Evolutionary conservation across 1,284 basidiomycete species (phyloP), one percentile per base, ranked within the genome.

Genomic region (Cryptococcus amylolentus): DNA sequence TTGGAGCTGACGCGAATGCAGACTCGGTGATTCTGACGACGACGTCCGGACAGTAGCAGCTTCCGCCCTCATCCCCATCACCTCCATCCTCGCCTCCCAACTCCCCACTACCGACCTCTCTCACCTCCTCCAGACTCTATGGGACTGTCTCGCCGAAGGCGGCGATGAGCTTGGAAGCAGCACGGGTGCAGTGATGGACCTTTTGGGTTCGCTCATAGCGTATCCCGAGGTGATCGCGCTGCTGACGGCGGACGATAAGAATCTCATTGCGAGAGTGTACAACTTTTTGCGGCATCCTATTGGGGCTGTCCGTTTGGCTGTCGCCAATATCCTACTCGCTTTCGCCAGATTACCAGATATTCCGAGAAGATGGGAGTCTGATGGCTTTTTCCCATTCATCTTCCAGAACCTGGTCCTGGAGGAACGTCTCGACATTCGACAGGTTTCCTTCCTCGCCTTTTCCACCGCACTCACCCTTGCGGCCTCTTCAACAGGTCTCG

Each of bases 211-310:
- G 2, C 56, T 77, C 23, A 66, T 73, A 20, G 44, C 51, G n/a
- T 56, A 68, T 51, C 51, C 58, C 14, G 26, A 62, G 28, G 68
- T 73, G 41, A 71, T 70, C 12, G 47, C 58, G 0, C 61, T 69
- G 37, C 68, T 73, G 63, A 57, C 51, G 0, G 31, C 35, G n/a
- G 52, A 55, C 14, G 28, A 20, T 23, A 47, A 51, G 12, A 52
- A 50, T n/a, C 84, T 98, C 49, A 89, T 96, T 14, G 88, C 91
- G 2, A 89, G 87, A 0, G 80, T 97, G 16, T 98, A 92, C 77
- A 91, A 94, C 3, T 98, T 96, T 81, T 95, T 98, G 80, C 88
- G 96, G 12, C 96, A 99, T 77, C 96, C 95, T 0, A 98, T 99
- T 69, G 80, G 89, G 0, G 88, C 88, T 62, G 96, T 99, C 52